Evolutionary conservation across 2,329 filamentous ascomycete genomes (phyloP).

Genomic region (Pseudocercospora ulei): DNA sequence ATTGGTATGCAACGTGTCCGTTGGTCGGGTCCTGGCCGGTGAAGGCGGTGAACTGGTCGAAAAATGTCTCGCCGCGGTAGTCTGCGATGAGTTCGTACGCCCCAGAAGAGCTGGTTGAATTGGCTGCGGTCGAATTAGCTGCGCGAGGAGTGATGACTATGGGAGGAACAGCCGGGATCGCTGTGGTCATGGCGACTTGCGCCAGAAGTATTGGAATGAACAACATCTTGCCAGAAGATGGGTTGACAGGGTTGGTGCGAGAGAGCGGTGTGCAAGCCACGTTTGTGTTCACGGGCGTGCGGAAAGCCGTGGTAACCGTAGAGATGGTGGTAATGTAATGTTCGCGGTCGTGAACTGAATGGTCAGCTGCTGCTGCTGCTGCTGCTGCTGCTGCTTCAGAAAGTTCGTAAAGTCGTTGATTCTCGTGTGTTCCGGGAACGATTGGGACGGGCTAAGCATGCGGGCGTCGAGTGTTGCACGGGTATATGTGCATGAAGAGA

Average conservation of each 20-base stretch:
- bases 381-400: slow-evolving; percentile 8
- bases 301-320: neutral
- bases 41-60: slow-evolving; percentile 40
- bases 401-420: slow-evolving; percentile 6
- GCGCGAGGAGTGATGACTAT: slow-evolving; percentile 13
- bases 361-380: slow-evolving; percentile 5
- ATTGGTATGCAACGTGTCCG: slow-evolving; percentile 30
- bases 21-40: slow-evolving; percentile 40
- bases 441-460: neutral
- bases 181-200: slow-evolving; percentile 10
- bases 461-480: neutral
- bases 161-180: slow-evolving; percentile 7
- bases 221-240: slow-evolving; percentile 5
- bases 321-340: no score
- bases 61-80: slow-evolving; percentile 36
- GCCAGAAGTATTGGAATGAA: slow-evolving; percentile 6
- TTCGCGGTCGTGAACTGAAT: slow-evolving; percentile 3
- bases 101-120: slow-evolving; percentile 7
- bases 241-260: neutral
- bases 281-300: neutral
- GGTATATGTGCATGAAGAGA: neutral
- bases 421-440: neutral
- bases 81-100: slow-evolving; percentile 30
- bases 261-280: neutral
- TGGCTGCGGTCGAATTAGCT: slow-evolving; percentile 10